Conservation (phyloP, 441 rosid genomes). For the Sinapis alba region DNA sequence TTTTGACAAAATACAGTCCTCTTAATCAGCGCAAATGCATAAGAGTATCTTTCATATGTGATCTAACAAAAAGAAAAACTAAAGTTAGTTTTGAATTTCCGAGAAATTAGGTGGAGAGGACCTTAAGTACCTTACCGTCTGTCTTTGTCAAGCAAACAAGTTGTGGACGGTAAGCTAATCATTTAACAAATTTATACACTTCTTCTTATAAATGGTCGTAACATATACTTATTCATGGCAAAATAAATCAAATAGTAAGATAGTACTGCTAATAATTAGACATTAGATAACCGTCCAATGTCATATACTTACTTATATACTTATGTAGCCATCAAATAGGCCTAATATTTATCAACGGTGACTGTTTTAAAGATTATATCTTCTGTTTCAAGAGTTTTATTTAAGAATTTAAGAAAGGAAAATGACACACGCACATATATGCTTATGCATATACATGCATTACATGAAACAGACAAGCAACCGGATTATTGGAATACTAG, state of each 20-base stretch:
- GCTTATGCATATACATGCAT: background rate
- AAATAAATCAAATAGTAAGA: constrained; percentile 16
- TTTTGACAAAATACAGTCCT: background rate
- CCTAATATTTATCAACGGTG: constrained; percentile 11
- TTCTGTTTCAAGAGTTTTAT: background rate
- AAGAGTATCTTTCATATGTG: background rate
- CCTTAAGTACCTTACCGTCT: constrained; percentile 20
- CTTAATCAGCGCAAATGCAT: background rate
- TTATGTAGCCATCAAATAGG: constrained; percentile 1
- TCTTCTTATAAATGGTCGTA: constrained; percentile 16
- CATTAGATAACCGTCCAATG: constrained; percentile 30
- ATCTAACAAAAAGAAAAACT: background rate
- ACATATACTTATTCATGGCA: constrained; percentile 19
- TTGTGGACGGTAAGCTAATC: constrained; percentile 42
- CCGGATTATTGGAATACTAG: constrained; percentile 12
- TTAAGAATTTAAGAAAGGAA: background rate
- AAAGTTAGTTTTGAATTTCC: constrained; percentile 21
- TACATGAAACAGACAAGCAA: background rate
- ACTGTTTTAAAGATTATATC: background rate
- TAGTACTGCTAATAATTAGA: constrained; percentile 23
- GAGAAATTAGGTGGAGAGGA: constrained; percentile 36
- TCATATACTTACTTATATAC: background rate
- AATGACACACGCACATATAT: background rate
- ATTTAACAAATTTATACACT: constrained; percentile 24
- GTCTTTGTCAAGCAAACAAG: constrained; percentile 29